Evolutionary conservation across 768 basidiomycete species (phyloP).

Genomic region (Arthromyces matolae): DNA sequence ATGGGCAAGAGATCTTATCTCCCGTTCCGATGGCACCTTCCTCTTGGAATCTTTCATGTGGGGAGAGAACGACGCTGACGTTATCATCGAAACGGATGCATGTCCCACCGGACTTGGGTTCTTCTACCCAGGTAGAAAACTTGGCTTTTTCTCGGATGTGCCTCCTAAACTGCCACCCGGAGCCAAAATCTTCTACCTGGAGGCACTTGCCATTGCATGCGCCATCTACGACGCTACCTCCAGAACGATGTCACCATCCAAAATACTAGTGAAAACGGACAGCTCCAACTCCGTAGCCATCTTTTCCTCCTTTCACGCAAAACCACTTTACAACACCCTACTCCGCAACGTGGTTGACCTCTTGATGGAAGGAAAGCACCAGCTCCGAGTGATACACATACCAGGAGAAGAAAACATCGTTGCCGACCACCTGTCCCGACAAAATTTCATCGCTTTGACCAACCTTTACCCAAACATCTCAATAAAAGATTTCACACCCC

Average conservation of each 20-base stretch:
- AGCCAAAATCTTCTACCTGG: background rate
- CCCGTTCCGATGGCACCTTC: conserved; percentile 14
- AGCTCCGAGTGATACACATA: background rate
- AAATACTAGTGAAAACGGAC: background rate
- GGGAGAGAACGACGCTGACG: conserved; percentile 11
- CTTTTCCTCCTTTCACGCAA: too few species aligned
- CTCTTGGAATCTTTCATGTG: conserved; percentile 19
- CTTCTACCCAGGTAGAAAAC: conserved; percentile 15
- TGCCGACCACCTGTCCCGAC: background rate
- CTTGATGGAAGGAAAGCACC: background rate
- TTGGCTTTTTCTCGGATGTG: background rate
- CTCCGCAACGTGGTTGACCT: background rate
- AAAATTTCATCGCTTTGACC: background rate
- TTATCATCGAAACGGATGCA: conserved; percentile 21
- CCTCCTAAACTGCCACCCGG: too few species aligned
- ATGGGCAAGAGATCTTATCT: conserved; percentile 27
- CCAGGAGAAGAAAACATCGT: background rate
- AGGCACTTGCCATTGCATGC: background rate
- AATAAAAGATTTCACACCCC: background rate
- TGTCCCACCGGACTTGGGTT: conserved; percentile 19
- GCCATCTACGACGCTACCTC: background rate
- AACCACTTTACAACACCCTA: background rate
- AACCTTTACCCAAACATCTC: background rate
- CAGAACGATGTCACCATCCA: background rate
- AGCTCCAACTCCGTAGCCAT: too few species aligned